Percentiles rank a stretch among this genome's conserved stretches.
Conservation (phyloP, 192 early-diverging fungal genomes). For the Coemansia asiatica region DNA sequence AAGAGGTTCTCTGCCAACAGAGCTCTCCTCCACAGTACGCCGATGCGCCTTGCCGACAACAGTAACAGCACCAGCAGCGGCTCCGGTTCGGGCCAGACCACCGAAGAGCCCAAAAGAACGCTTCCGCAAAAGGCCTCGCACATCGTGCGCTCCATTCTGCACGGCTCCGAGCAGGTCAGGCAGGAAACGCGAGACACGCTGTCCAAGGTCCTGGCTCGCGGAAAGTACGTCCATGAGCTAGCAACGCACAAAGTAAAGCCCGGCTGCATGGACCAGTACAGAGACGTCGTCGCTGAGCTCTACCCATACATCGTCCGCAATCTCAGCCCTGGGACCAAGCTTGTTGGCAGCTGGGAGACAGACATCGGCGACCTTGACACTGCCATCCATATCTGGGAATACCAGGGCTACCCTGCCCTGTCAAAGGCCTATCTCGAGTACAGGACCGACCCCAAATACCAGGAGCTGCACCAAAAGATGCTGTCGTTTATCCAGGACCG, state of each 20-base stretch:
- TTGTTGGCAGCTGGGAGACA: conserved; percentile 87
- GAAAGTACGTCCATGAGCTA: conserved; percentile 90
- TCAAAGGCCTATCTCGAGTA: conserved; percentile 63
- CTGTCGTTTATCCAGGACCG: conserved; percentile 70
- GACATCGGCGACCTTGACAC: conserved; percentile 88
- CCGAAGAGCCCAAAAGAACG: conserved; percentile 43
- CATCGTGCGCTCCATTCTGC: conserved; percentile 71
- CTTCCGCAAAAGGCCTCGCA: conserved; percentile 57
- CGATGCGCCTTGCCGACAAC: conserved; percentile 3
- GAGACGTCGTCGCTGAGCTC: conserved; percentile 69
- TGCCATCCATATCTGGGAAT: conserved; percentile 89
- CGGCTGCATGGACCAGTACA: conserved; percentile 83
- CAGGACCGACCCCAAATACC: conserved; percentile 64
- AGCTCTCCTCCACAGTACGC: background rate
- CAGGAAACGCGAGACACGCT: conserved; percentile 65
- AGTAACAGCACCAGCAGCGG: conserved; percentile 5
- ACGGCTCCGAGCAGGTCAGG: conserved; percentile 64
- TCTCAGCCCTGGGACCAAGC: conserved; percentile 71
- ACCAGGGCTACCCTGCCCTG: conserved; percentile 84
- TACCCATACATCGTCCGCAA: conserved; percentile 77
- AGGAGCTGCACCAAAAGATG: conserved; percentile 66
- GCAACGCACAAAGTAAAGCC: conserved; percentile 83
- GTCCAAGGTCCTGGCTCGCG: conserved; percentile 75
- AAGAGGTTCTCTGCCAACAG: background rate
- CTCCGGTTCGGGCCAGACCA: conserved; percentile 3